These are phyloP conservation scores for Diplodia scrobiculata DNA, from an alignment of 2,329 filamentous ascomycete species.

Conservation along the genomic window DNA sequence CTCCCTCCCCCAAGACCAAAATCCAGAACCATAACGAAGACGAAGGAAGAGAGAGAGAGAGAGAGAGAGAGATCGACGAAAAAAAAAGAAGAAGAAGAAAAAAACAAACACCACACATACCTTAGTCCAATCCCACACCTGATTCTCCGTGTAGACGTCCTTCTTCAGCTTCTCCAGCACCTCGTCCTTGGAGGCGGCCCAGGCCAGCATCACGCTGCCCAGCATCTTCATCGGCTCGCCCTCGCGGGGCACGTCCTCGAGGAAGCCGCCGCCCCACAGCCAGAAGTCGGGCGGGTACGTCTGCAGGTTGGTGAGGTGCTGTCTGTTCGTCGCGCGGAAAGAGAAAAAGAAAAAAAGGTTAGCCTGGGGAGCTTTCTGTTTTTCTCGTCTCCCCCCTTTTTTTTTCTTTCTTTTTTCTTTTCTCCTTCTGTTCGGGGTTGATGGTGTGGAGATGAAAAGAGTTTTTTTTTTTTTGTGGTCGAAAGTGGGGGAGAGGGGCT, in stretches of 20 bases:
- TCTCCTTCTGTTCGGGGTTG: too few species aligned
- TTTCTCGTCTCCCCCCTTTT: too few species aligned
- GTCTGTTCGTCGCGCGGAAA: slow-evolving; percentile 32
- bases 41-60: not conserved
- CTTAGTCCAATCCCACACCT: slow-evolving; percentile 72
- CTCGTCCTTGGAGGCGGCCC: slow-evolving; percentile 69
- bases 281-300: slow-evolving; percentile 57
- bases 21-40: too few species aligned
- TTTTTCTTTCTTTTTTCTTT: not conserved
- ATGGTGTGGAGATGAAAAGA: not conserved
- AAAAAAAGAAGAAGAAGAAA: not conserved
- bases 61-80: not conserved
- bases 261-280: slow-evolving; percentile 68
- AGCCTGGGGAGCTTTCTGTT: not conserved
- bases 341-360: not conserved
- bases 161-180: slow-evolving; percentile 65
- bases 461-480: not conserved
- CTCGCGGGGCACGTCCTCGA: slow-evolving; percentile 67
- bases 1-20: too few species aligned
- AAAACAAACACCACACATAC: slow-evolving; percentile 33
- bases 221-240: slow-evolving; percentile 69
- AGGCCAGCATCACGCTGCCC: slow-evolving; percentile 69
- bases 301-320: slow-evolving; percentile 62
- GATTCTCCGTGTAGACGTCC: slow-evolving; percentile 71
- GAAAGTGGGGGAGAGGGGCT: not conserved